A percentile compares a stretch with the other conserved stretches of the same genome.
Evolutionary conservation across 1,284 basidiomycete genomes (phyloP).

Genomic region (Sporisorium scitamineum): DNA sequence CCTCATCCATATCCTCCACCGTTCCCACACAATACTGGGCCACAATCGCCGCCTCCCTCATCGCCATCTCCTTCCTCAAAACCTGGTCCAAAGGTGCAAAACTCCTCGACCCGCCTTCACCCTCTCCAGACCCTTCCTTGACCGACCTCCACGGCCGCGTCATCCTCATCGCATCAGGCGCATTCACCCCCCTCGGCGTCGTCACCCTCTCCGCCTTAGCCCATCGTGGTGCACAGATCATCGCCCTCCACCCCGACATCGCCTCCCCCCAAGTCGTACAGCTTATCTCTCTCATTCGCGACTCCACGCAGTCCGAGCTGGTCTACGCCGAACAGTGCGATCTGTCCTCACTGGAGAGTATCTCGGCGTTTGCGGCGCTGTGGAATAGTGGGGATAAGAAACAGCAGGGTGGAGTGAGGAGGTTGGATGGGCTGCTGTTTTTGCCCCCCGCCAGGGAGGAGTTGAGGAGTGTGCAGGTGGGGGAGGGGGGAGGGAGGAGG

Average conservation of each 20-base stretch:
- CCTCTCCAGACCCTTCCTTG: conserved; percentile 10
- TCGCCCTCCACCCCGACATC: conserved; percentile 51
- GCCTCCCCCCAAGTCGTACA: conserved; percentile 40
- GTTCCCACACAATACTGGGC: conserved; percentile 54
- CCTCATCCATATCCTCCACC: conserved; percentile 27
- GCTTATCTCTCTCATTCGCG: conserved; percentile 56
- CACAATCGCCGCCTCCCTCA: conserved; percentile 22
- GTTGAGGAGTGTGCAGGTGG: conserved; percentile 1
- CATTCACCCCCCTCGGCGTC: conserved; percentile 57
- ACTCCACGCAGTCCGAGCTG: conserved; percentile 56
- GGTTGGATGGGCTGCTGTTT: conserved; percentile 33
- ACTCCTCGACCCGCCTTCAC: conserved; percentile 37
- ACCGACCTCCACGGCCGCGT: conserved; percentile 50
- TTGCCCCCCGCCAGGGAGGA: conserved; percentile 21
- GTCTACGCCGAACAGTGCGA: conserved; percentile 66
- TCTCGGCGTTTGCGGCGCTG: conserved; percentile 50
- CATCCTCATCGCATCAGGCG: conserved; percentile 53
- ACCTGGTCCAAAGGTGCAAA: conserved; percentile 53
- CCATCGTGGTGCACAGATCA: conserved; percentile 60
- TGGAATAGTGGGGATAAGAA: conserved; percentile 59
- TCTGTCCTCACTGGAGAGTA: conserved; percentile 35
- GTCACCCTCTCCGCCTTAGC: conserved; percentile 56
- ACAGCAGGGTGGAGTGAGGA: conserved; percentile 22
- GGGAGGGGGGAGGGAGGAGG: background rate
- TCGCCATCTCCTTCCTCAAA: conserved; percentile 48